These are phyloP conservation scores for Thalassiosira exigua DNA, from an alignment of 352 stramenopile genomes.

Conservation along the genomic window DNA sequence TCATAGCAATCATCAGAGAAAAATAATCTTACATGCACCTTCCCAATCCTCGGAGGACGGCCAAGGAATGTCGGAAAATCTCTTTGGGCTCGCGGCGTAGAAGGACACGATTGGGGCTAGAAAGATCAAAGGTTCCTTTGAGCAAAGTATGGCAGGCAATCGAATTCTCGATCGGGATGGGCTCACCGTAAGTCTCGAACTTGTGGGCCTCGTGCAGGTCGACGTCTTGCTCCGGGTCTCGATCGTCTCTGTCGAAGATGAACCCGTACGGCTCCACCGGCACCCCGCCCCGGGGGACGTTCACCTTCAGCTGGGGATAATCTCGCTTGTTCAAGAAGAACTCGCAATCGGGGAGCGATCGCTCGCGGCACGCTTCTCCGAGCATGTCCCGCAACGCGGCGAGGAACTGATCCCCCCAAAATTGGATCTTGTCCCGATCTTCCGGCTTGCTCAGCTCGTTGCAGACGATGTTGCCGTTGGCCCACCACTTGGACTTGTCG, in stretches of 20 bases:
- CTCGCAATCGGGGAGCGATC: constrained; percentile 96
- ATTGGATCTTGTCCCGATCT: constrained; percentile 90
- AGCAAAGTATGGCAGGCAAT: no score
- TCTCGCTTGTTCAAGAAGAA: constrained; percentile 99
- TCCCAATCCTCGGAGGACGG: no score
- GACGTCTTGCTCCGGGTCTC: constrained; percentile 92
- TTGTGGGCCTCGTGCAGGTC: constrained; percentile 89
- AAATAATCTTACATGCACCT: no score
- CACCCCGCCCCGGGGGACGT: constrained; percentile 83
- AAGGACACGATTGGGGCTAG: no score
- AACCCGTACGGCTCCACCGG: constrained; percentile 97
- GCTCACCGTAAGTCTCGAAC: constrained; percentile 94
- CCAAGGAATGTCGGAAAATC: no score
- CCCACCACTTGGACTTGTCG: constrained; percentile 95
- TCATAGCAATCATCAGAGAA: no score
- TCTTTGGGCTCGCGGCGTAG: no score
- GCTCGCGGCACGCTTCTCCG: constrained; percentile 93
- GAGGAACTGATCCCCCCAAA: constrained; percentile 97
- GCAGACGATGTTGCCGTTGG: constrained; percentile 98
- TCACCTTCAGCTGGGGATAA: constrained; percentile 98
- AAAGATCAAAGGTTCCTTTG: no score
- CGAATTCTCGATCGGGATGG: no score
- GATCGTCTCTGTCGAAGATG: constrained; percentile 97
- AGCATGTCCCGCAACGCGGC: constrained; percentile 96
- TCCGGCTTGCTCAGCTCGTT: constrained; percentile 93